Conservation (phyloP, 495 filamentous ascomycete genomes). For the Aspergillus baeticus region DNA sequence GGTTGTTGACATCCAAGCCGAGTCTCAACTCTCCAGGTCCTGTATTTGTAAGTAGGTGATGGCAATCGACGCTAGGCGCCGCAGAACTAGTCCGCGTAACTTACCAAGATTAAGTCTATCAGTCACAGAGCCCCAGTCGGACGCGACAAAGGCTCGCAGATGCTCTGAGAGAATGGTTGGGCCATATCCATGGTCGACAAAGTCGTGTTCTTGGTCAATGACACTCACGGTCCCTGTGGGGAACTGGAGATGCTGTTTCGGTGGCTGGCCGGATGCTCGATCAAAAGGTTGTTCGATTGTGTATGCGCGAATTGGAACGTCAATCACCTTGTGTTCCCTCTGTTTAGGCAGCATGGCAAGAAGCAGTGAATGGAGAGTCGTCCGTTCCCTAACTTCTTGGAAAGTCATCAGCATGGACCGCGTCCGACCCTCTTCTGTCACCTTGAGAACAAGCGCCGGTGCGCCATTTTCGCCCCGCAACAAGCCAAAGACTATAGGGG, state of each 20-base stretch:
- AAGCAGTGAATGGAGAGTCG: constrained; percentile 63
- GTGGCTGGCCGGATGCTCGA: constrained; percentile 23
- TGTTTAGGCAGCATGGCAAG: constrained; percentile 61
- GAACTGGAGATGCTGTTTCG: constrained; percentile 39
- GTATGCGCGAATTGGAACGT: constrained; percentile 60
- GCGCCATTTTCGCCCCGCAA: constrained; percentile 64
- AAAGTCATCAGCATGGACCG: constrained; percentile 74
- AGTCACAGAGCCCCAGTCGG: constrained; percentile 64
- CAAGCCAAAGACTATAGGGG: constrained; percentile 71
- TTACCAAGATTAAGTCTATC: constrained; percentile 71
- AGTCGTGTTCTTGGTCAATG: constrained; percentile 51
- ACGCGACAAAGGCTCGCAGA: constrained; percentile 66
- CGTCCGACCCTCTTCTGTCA: constrained; percentile 62
- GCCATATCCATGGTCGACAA: constrained; percentile 42
- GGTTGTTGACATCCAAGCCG: constrained; percentile 54
- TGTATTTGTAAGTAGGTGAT: constrained; percentile 23
- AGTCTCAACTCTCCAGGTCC: constrained; percentile 70
- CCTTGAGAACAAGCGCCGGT: constrained; percentile 65
- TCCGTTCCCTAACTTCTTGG: constrained; percentile 63
- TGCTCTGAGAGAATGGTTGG: constrained; percentile 67
- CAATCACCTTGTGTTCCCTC: constrained; percentile 60
- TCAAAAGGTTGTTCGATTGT: constrained; percentile 58
- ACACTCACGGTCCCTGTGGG: constrained; percentile 43
- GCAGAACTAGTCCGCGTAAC: background rate
- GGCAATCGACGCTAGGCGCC: too few relatives aligned